Base-by-base conservation (phyloP, 2,329 filamentous ascomycete genomes). In the Phyllosticta citribraziliensis region DNA sequence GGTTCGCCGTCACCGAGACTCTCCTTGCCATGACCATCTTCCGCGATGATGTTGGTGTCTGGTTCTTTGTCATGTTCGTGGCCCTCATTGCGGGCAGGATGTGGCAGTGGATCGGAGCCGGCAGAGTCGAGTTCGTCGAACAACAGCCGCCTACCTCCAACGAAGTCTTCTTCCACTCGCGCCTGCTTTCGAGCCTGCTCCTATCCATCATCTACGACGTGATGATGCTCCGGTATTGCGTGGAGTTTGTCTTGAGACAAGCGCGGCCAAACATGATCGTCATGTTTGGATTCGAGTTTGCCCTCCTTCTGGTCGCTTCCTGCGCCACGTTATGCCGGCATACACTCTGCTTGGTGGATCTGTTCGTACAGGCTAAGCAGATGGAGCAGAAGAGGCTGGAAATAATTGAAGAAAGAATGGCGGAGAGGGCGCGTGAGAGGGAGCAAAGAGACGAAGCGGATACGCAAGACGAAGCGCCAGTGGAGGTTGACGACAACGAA, bases 211-310 rank as follows among this genome's bases (percentile, higher is more conserved):
- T 85, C 17, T 97, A 96, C 76, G 88, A 96, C 70, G 72, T 86
- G 24, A 87, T 82, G 71, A 85, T 99, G 76, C 84, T 97, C 65
- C 82, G 82, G 56, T 97, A 96, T 73, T 87, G 88, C 62, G 81
- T 96, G 64, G 84, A 86, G 27, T 90, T 88, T 0, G 92, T 97
- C 33, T 85, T 97, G 56, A 86, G 89, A 62, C 87, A 95, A 71
- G 90, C 93, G 2, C 83, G 88, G n/a, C 91, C 93, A 0, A 94
- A 95, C 63, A 97, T 99, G 89, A 99, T 97, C 91, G 91, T 99
- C 65, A 97, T 99, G 91, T 99, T 99, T 70, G 85, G 95, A 5
- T 99, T 99, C 68, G 94, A 99, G 73, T 97, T 97, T 70, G 92
- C 93, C 47, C 86, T 99, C 52, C 78, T 97, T 63, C 82, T 85